A percentile compares a stretch with the other conserved stretches of the same genome.
Evolutionary conservation across 495 filamentous ascomycete genomes (phyloP).

Genomic region (Astrothelium macrocarpum): DNA sequence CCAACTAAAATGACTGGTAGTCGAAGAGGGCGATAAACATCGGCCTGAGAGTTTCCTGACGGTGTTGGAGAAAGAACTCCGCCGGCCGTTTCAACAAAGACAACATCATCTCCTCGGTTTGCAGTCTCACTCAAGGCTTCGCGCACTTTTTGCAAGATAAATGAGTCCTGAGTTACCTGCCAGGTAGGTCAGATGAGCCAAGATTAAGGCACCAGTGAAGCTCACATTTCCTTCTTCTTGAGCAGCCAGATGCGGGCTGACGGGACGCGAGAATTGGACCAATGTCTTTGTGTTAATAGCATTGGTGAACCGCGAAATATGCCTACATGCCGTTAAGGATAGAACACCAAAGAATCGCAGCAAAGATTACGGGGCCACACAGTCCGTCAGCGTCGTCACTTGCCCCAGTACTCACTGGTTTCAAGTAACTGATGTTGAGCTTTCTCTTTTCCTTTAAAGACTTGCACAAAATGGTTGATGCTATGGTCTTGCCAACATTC

Average conservation of each 20-base stretch:
- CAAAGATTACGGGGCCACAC: slow-evolving; percentile 32
- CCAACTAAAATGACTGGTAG: slow-evolving; percentile 63
- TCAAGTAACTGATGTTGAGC: slow-evolving; percentile 51
- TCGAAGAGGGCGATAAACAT: slow-evolving; percentile 60
- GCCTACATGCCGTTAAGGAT: slow-evolving; percentile 32
- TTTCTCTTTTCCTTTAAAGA: slow-evolving; percentile 35
- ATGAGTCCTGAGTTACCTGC: not conserved
- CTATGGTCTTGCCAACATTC: slow-evolving; percentile 69
- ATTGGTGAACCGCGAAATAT: slow-evolving; percentile 46
- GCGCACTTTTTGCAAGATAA: not conserved
- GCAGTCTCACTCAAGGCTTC: slow-evolving; percentile 12
- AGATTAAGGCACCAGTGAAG: not conserved
- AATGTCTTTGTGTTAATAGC: slow-evolving; percentile 50
- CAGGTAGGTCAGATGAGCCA: not conserved
- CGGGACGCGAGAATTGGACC: slow-evolving; percentile 58
- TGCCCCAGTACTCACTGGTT: slow-evolving; percentile 67
- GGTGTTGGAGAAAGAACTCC: slow-evolving; percentile 66
- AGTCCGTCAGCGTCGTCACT: slow-evolving; percentile 55
- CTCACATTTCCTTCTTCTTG: slow-evolving; percentile 11
- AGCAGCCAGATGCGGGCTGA: slow-evolving; percentile 67
- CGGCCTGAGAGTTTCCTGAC: slow-evolving; percentile 63
- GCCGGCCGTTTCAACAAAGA: slow-evolving; percentile 67
- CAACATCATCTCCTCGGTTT: slow-evolving; percentile 30
- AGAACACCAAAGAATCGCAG: slow-evolving; percentile 4
- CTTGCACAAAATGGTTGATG: slow-evolving; percentile 59